Evolutionary conservation across 2,329 filamentous ascomycete species (phyloP).

Genomic region (Huntiella decipiens): DNA sequence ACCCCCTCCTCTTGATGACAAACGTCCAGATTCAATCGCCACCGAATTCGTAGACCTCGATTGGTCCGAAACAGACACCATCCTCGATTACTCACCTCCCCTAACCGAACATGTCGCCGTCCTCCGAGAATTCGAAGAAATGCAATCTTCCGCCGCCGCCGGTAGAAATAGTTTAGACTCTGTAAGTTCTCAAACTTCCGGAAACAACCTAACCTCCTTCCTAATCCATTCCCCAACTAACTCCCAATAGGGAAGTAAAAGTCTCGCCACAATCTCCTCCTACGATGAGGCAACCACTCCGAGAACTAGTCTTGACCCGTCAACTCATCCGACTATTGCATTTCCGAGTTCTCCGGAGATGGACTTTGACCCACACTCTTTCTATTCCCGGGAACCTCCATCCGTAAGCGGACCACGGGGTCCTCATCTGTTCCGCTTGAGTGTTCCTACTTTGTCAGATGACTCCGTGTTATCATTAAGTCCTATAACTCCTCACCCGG

Average conservation of each 20-base stretch:
- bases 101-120: constrained; percentile 18
- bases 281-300: constrained; percentile 73
- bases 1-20: constrained; percentile 22
- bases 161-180: constrained; percentile 51
- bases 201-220: neutral
- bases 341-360: neutral
- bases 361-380: constrained; percentile 29
- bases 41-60: constrained; percentile 69
- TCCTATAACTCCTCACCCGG: constrained; percentile 49
- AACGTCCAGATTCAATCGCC: constrained; percentile 47
- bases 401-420: constrained; percentile 63
- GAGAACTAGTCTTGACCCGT: constrained; percentile 39
- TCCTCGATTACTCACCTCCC: too few species aligned
- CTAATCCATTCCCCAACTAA: neutral
- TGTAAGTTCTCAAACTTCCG: constrained; percentile 28
- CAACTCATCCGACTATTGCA: constrained; percentile 1
- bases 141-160: constrained; percentile 31
- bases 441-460: constrained; percentile 35
- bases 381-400: constrained; percentile 37
- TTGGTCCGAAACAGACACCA: constrained; percentile 35
- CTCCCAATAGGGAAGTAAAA: constrained; percentile 42
- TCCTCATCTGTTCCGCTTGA: constrained; percentile 69
- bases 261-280: constrained; percentile 72
- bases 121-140: constrained; percentile 33
- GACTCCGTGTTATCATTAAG: constrained; percentile 47